Evolutionary conservation across 352 stramenopile genomes (phyloP).

Genomic region (Phytophthora parvispora): DNA sequence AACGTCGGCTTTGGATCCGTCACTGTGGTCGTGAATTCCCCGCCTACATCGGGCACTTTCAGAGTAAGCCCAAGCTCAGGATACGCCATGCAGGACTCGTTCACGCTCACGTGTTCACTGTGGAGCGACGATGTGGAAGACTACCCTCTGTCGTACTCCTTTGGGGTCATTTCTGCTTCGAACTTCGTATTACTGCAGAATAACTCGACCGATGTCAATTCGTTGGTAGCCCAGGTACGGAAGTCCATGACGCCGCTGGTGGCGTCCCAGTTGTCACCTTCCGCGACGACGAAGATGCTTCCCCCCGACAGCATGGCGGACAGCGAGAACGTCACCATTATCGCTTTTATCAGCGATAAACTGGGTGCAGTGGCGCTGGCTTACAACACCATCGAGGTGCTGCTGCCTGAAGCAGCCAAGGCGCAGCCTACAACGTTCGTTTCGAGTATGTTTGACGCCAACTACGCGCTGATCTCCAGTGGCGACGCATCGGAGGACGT

Average conservation of each 20-base stretch:
- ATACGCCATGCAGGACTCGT: slow-evolving; percentile 63
- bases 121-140: slow-evolving; percentile 75
- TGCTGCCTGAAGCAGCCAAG: slow-evolving; percentile 44
- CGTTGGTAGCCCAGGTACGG: slow-evolving; percentile 34
- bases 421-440: slow-evolving; percentile 51
- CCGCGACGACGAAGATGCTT: slow-evolving; percentile 50
- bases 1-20: slow-evolving; percentile 65
- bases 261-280: slow-evolving; percentile 44
- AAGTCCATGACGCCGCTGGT: slow-evolving; percentile 51
- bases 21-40: slow-evolving; percentile 65
- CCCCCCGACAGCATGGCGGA: slow-evolving; percentile 35
- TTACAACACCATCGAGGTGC: slow-evolving; percentile 46
- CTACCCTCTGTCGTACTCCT: slow-evolving; percentile 71
- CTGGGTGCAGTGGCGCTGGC: slow-evolving; percentile 51
- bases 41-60: slow-evolving; percentile 65
- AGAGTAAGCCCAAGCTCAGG: slow-evolving; percentile 51
- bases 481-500: slow-evolving; percentile 37
- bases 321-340: slow-evolving; percentile 51
- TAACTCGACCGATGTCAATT: slow-evolving; percentile 17
- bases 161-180: slow-evolving; percentile 52
- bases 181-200: slow-evolving; percentile 29
- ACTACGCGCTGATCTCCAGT: slow-evolving; percentile 9
- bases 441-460: slow-evolving; percentile 37
- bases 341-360: slow-evolving; percentile 66
- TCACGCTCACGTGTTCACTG: slow-evolving; percentile 56